Evolutionary conservation across 169 alveolate species (phyloP).

Genomic region (Blepharisma undulans): DNA sequence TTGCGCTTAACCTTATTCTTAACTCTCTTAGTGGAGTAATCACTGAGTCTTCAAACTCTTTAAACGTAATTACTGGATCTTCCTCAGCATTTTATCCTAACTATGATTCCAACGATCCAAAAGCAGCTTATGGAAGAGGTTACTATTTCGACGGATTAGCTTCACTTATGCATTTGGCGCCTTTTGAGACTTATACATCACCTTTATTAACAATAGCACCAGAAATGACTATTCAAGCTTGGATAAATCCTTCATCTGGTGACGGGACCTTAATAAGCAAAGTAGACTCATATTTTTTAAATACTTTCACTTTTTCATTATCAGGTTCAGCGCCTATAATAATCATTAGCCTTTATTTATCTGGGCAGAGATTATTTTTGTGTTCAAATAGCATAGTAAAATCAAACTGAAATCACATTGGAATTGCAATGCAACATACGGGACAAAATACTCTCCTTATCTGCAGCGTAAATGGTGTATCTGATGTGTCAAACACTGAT

Average conservation of each 20-base stretch:
- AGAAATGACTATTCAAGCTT: background rate
- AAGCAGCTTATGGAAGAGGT: background rate
- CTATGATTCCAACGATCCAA: constrained; percentile 5
- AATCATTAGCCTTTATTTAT: background rate
- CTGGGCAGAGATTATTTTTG: background rate
- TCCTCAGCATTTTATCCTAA: background rate
- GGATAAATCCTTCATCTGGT: background rate
- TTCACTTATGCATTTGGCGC: background rate
- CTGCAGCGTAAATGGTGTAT: background rate
- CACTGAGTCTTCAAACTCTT: background rate
- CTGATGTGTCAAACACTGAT: background rate
- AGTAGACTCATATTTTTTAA: too few species aligned
- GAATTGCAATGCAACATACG: background rate
- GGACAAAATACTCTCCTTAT: background rate
- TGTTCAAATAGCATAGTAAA: background rate
- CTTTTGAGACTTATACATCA: background rate
- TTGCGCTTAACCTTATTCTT: background rate
- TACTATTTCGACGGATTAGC: background rate
- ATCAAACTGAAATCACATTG: background rate
- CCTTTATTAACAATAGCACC: background rate
- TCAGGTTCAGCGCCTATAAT: background rate
- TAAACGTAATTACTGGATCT: background rate
- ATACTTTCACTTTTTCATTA: background rate
- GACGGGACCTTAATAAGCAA: background rate
- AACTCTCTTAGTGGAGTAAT: background rate